Evolutionary conservation across 2,329 filamentous ascomycete species (phyloP), one percentile per base, ranked within the genome.

Genomic region (Ambrosiella beaveri): DNA sequence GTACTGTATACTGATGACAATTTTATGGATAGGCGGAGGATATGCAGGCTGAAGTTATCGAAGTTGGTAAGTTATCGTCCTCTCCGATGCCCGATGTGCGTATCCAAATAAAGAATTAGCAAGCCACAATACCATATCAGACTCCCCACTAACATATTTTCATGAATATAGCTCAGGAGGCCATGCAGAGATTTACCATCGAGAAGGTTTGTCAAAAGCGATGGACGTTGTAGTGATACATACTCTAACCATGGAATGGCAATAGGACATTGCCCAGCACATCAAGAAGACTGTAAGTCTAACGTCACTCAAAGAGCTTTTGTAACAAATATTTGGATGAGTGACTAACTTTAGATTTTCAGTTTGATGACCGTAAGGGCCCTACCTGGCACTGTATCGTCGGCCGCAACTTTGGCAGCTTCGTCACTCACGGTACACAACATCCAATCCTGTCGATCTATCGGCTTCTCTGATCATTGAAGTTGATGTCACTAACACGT

Each of bases 371-470:
- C 67, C 85, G 90, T 69, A 96, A 96, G 75, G 93, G 93, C 40
- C 90, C 91, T 62, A 98, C 93, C 70, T 98, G 91, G 93, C 93
- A 98, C 74, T 98, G 93, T 74, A 96, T 98, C 65, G 93, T 98
- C 39, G 93, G 93, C 63, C 81, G 93, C 65, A 97, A 98, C 78
- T 98, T 98, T 74, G 93, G 93, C 65, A 97, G 91, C 74, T 98
- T 97, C 66, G 93, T 98, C 56, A 98, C 93, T 45, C 93, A 98
- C 68, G 90, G 90, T 95, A 79, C 47, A 51, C 47, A 51, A 36
- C 15, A 51, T 51, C 13, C 47, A 15, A 27, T 35, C 47, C 47
- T 36, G 47, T 51, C 19, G 47, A 51, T 51, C 47, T 11, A 37
- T 51, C 27, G 7, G 27, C 19, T 11, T 19, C 27, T 51, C 47